Evolutionary conservation across 345 rosid species (phyloP), one percentile per base, ranked within the genome.

Genomic region (Populus nigra): DNA sequence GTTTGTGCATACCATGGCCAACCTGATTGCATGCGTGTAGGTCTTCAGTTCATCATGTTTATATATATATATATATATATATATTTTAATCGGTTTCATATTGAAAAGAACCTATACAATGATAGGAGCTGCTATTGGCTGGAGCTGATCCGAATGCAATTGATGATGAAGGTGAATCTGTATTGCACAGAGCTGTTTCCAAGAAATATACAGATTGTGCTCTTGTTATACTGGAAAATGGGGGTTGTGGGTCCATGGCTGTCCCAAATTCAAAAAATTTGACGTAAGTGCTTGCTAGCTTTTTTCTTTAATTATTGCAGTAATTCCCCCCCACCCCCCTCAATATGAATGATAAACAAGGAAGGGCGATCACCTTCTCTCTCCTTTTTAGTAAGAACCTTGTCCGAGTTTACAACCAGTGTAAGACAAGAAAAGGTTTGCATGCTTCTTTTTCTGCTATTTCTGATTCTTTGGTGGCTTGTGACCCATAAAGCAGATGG

Each of bases 1-100:
- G 97, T 93, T 75, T 96, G 99, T 89, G 97, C 98, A 36, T 93
- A 92, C 82, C 97, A 96, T 86, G 99, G 99, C 74, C 99, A 96
- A 77, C 97, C 99, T 75, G 99, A 93, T 79, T 93, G 99, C 87
- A 93, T 96, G 98, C 95, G 84, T 66, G 99, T 96, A 89, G 82
- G 97, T 87, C 81, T 78, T 79, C 70, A 70, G 17, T 77, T 73
- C 63, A 57, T 65, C 22, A 27, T 68, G 55, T 73, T 41, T 18
- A 0, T 33, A 33, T 33, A 33, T 33, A 33, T 33, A 33, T 33
- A 33, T 33, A 33, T 33, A 33, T 11, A 27, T 49, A n/a, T 61
- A 10, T 38, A 69, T 8, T 69, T 68, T 69, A 33, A 3, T 45
- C 50, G 5, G 50, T 47, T 77, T 68, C 69, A 2, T 45, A 47